Percentiles rank a stretch among this genome's conserved stretches.
Conservation (phyloP, 2,329 filamentous ascomycete species). For the Teratosphaeria pseudoeucalypti region DNA sequence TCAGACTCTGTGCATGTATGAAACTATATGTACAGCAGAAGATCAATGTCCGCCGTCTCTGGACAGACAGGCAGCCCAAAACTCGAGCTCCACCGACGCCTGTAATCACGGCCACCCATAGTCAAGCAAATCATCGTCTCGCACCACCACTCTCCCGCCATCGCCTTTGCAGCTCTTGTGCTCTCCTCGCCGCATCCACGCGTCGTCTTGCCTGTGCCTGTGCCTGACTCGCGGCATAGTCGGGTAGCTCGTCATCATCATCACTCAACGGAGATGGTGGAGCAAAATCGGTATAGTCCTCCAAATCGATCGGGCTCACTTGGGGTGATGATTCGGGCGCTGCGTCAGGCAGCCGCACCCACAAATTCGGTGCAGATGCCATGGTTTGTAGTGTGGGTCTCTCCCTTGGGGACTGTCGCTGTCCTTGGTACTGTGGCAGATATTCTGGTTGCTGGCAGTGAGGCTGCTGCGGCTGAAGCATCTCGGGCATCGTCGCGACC, state of each 20-base stretch:
- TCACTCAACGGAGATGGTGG: constrained; percentile 11
- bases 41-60: too few relatives aligned
- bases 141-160: constrained; percentile 27
- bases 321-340: neutral
- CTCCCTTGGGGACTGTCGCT: neutral
- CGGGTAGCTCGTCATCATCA: constrained; percentile 33
- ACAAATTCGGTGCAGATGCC: constrained; percentile 10
- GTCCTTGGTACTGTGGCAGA: neutral
- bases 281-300: constrained; percentile 5
- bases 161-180: constrained; percentile 34
- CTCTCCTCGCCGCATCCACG: constrained; percentile 32
- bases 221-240: constrained; percentile 39
- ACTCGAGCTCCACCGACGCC: too few relatives aligned
- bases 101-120: neutral
- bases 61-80: too few relatives aligned
- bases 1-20: neutral
- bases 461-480: neutral
- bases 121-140: neutral
- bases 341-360: constrained; percentile 5
- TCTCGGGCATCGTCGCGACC: constrained; percentile 16
- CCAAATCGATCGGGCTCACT: constrained; percentile 1
- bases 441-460: too few relatives aligned
- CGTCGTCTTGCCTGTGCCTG: constrained; percentile 32
- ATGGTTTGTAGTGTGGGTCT: constrained; percentile 7
- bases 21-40: neutral